Conservation (phyloP, 2,329 filamentous ascomycete species). For the Trichoderma sp. region DNA sequence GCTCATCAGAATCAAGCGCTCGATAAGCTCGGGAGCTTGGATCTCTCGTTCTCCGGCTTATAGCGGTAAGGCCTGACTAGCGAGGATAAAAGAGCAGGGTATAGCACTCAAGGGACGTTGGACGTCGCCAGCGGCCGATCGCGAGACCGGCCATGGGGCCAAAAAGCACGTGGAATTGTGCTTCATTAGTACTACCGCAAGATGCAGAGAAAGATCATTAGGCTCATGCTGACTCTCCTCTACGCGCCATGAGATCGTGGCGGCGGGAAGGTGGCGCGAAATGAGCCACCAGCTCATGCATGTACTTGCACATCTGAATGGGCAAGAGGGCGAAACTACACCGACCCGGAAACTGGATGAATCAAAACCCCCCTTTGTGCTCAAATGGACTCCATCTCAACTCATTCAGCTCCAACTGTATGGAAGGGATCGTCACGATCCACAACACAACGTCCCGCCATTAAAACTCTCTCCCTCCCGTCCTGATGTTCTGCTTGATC, state of each 20-base stretch:
- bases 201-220: too few species aligned
- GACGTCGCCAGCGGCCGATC: conserved; percentile 9
- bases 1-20: not conserved
- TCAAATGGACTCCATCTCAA: not conserved
- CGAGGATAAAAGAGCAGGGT: not conserved
- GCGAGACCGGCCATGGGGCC: not conserved
- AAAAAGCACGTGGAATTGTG: not conserved
- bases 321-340: not conserved
- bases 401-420: not conserved
- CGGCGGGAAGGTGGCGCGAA: not conserved
- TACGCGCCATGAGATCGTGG: not conserved
- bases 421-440: not conserved
- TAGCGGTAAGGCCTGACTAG: not conserved
- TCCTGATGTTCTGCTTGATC: not conserved
- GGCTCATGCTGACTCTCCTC: not conserved
- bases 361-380: not conserved
- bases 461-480: not conserved
- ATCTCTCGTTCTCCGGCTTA: not conserved
- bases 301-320: not conserved
- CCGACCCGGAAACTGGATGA: conserved; percentile 5
- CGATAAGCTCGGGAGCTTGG: not conserved
- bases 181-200: not conserved
- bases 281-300: not conserved
- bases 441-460: not conserved
- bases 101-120: not conserved